phyloP scores from a whole-genome alignment of 164 flowering plant genomes.

The Houttuynia cordata region DNA sequence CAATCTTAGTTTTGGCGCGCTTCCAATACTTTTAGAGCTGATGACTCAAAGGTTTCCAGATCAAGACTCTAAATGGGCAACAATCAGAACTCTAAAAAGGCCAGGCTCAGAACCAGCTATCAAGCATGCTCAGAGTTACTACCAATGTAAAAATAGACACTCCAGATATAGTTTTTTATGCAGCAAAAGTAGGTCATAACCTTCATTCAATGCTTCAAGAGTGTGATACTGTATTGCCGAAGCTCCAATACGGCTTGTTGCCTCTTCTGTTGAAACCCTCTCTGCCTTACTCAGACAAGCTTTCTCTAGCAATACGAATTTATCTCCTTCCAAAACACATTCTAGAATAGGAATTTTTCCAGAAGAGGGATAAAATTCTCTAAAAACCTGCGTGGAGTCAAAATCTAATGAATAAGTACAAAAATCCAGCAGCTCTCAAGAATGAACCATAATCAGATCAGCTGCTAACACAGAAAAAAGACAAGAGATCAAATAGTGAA shows the following conservation, averaged over 20 bases:
- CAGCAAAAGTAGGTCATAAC: conserved; percentile 15
- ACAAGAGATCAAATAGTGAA: background rate
- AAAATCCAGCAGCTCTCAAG: background rate
- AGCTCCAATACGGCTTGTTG: conserved; percentile 7
- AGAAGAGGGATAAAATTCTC: conserved; percentile 53
- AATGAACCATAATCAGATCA: background rate
- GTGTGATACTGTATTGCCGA: conserved; percentile 32
- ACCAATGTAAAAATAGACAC: too few species aligned
- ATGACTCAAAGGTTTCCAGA: too few species aligned
- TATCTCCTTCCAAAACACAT: conserved; percentile 56
- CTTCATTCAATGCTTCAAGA: conserved; percentile 40
- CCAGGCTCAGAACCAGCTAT: too few species aligned
- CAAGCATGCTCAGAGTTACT: background rate
- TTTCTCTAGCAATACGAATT: conserved; percentile 48
- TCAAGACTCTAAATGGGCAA: too few species aligned
- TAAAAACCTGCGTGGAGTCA: conserved; percentile 33
- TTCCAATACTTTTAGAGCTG: too few species aligned
- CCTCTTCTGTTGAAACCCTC: conserved; percentile 7
- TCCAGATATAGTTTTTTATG: background rate
- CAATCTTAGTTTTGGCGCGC: too few species aligned
- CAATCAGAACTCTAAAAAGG: too few species aligned
- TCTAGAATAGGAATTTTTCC: conserved; percentile 34
- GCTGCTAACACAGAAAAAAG: background rate
- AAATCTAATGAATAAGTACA: background rate
- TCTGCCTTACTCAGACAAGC: conserved; percentile 12